A percentile compares a stretch with the other conserved stretches of the same genome.
phyloP scores from a whole-genome alignment of 371 early-diverging fungal genomes.

The Mortierella sp. region DNA sequence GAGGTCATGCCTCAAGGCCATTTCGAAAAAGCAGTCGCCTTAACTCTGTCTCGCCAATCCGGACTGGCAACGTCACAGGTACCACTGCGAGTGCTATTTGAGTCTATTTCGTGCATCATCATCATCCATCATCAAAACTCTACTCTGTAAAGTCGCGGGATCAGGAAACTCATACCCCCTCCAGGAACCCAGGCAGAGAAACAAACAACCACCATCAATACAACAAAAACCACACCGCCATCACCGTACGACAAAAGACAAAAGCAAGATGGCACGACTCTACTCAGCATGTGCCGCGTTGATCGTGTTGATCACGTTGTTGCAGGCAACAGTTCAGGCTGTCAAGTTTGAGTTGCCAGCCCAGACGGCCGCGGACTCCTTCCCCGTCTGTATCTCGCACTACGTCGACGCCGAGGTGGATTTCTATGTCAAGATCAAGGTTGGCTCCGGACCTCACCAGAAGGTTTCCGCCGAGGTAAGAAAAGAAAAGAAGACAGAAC shows the following conservation, averaged over 20 bases:
- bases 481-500: not conserved
- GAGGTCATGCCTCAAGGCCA: not conserved
- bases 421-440: slow-evolving; percentile 78
- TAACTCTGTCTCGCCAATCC: no score
- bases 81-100: not conserved
- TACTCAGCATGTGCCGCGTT: slow-evolving; percentile 25
- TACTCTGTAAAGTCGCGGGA: not conserved
- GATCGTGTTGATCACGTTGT: slow-evolving; percentile 18
- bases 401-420: slow-evolving; percentile 80
- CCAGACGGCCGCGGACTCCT: slow-evolving; percentile 54
- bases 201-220: not conserved
- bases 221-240: not conserved
- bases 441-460: slow-evolving; percentile 77
- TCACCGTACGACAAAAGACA: not conserved
- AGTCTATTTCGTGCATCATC: not conserved
- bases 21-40: no score
- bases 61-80: not conserved
- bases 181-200: not conserved
- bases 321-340: slow-evolving; percentile 56
- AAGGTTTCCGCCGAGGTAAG: slow-evolving; percentile 78
- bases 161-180: not conserved
- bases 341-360: slow-evolving; percentile 85
- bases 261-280: slow-evolving; percentile 28
- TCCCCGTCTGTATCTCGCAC: slow-evolving; percentile 78
- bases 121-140: not conserved